Evolutionary conservation across 345 rosid genomes (phyloP).

Genomic region (Eucalyptus caleyi): DNA sequence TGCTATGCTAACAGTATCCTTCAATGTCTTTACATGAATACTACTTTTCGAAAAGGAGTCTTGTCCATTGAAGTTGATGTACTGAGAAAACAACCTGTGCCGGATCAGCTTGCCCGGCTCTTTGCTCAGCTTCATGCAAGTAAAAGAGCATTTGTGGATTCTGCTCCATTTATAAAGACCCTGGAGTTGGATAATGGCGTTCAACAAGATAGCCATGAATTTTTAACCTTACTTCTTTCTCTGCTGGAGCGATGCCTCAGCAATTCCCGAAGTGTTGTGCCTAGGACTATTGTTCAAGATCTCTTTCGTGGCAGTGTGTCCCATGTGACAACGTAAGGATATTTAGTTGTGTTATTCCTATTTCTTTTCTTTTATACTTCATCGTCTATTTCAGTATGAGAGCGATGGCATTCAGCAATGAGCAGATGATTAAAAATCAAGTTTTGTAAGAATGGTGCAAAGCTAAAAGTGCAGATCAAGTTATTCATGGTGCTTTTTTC

Average conservation of each 20-base stretch:
- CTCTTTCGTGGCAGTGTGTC: constrained; percentile 97
- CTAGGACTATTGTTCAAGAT: constrained; percentile 83
- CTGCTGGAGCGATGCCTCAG: constrained; percentile 82
- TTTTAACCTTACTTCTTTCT: constrained; percentile 79
- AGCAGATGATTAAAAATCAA: not conserved
- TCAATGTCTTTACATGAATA: constrained; percentile 85
- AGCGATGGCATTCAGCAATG: not conserved
- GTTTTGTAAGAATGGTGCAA: not conserved
- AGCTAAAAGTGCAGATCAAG: not conserved
- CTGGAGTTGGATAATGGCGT: constrained; percentile 89
- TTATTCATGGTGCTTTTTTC: not conserved
- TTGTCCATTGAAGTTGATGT: constrained; percentile 76
- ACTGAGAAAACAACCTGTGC: constrained; percentile 61
- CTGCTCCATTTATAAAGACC: constrained; percentile 88
- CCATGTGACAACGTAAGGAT: constrained; percentile 88
- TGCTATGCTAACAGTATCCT: constrained; percentile 98
- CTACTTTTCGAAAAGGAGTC: constrained; percentile 65
- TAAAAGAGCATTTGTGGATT: constrained; percentile 74
- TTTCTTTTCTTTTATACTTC: not conserved
- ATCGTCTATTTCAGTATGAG: not conserved
- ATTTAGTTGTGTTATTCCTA: not conserved
- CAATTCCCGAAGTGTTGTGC: constrained; percentile 47
- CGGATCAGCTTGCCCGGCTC: constrained; percentile 80
- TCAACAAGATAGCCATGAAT: constrained; percentile 98
- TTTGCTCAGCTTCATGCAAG: constrained; percentile 82